phyloP scores from a whole-genome alignment of 1,284 basidiomycete species.

The Ganoderma leucocontextum region DNA sequence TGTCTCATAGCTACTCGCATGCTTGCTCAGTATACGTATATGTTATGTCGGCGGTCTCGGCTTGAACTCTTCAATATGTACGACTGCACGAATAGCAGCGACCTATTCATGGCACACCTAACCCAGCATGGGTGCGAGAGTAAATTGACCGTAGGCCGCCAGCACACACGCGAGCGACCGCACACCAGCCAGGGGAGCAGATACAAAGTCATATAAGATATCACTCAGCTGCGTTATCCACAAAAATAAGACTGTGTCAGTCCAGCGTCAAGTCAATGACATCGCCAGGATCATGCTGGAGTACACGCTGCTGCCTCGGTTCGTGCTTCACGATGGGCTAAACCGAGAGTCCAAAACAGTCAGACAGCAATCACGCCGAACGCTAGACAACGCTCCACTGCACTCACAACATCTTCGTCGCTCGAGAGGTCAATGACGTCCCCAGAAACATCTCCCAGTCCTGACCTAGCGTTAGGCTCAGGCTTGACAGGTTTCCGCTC shows the following conservation, averaged over 20 bases:
- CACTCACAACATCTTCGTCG: constrained; percentile 17
- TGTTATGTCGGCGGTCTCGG: background rate
- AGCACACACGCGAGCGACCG: background rate
- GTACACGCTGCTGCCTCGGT: background rate
- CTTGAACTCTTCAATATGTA: background rate
- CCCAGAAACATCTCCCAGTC: background rate
- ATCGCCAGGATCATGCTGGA: constrained; percentile 23
- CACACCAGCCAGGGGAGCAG: background rate
- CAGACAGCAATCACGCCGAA: background rate
- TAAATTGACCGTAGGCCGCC: background rate
- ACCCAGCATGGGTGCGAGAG: no score
- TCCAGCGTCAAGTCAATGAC: constrained; percentile 31
- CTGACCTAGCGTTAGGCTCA: constrained; percentile 5
- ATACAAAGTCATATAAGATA: background rate
- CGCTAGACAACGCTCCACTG: background rate
- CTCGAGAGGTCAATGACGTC: constrained; percentile 28
- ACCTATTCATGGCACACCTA: background rate
- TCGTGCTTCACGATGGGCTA: constrained; percentile 19
- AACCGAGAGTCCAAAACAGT: background rate
- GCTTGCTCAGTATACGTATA: background rate
- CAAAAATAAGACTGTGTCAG: background rate
- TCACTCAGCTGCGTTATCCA: background rate
- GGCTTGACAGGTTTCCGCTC: constrained; percentile 16
- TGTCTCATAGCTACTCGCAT: background rate
- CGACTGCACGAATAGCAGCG: background rate